phyloP scores from a whole-genome alignment of 2,329 filamentous ascomycete species.

The Penicillium sp. region DNA sequence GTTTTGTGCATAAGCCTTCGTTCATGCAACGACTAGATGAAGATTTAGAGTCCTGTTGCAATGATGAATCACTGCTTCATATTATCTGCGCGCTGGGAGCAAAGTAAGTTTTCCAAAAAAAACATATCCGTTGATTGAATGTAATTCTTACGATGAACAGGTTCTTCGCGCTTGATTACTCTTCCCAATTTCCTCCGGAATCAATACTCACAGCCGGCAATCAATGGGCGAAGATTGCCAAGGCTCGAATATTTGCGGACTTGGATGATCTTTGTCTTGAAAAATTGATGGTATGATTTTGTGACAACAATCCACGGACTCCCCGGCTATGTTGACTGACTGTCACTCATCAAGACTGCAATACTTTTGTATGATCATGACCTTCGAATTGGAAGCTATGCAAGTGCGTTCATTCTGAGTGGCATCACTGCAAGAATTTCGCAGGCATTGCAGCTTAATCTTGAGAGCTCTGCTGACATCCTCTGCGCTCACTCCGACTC shows the following conservation, averaged over 20 bases:
- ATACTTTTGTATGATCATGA: constrained; percentile 30
- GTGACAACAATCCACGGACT: background rate
- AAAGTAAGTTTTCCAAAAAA: constrained; percentile 19
- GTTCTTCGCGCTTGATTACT: constrained; percentile 12
- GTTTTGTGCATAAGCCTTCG: constrained; percentile 30
- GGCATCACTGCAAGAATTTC: constrained; percentile 26
- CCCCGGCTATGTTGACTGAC: background rate
- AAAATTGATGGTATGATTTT: constrained; percentile 17
- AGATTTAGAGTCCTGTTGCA: constrained; percentile 15
- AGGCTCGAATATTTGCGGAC: constrained; percentile 15
- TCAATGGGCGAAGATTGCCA: constrained; percentile 18
- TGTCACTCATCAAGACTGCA: constrained; percentile 14
- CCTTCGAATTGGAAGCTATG: constrained; percentile 29
- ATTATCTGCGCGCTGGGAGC: constrained; percentile 28
- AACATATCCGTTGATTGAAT: background rate
- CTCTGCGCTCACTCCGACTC: constrained; percentile 17
- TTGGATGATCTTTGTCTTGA: constrained; percentile 18
- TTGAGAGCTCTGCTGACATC: constrained; percentile 27
- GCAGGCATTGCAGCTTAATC: constrained; percentile 30
- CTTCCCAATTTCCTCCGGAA: constrained; percentile 7
- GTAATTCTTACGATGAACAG: background rate
- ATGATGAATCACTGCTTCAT: constrained; percentile 23
- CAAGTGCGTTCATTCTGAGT: constrained; percentile 29
- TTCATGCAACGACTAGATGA: constrained; percentile 29
- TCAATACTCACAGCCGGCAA: constrained; percentile 13